Conservation (phyloP, 345 rosid genomes). For the Hypericum androsaemum region DNA sequence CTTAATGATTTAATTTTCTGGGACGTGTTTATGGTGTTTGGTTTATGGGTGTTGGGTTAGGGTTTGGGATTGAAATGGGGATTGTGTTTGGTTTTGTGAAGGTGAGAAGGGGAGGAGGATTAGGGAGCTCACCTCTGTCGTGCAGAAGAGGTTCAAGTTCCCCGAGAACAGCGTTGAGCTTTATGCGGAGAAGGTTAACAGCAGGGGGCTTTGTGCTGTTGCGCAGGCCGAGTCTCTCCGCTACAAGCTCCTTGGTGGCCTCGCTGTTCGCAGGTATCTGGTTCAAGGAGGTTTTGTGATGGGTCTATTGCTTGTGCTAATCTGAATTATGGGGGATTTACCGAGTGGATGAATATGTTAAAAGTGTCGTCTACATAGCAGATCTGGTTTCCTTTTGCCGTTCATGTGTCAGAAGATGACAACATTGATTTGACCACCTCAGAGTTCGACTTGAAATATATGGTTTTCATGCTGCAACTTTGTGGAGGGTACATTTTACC, state of each 20-base stretch:
- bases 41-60: neutral
- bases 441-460: neutral
- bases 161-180: conserved; percentile 28
- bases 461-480: neutral
- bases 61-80: neutral
- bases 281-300: no score
- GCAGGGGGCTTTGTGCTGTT: conserved; percentile 28
- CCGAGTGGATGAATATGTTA: no score
- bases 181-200: conserved; percentile 27
- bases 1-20: neutral
- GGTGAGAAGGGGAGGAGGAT: conserved; percentile 27
- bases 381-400: neutral
- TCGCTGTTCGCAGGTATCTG: conserved; percentile 24
- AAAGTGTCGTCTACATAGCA: neutral
- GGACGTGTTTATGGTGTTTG: neutral
- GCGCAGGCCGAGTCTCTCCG: conserved; percentile 31
- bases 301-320: no score
- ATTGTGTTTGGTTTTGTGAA: neutral
- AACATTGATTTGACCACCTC: neutral
- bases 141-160: conserved; percentile 27
- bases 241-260: conserved; percentile 33
- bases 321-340: no score
- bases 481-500: neutral
- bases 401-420: conserved; percentile 1
- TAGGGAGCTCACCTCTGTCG: conserved; percentile 22